Evolutionary conservation across 2,329 filamentous ascomycete species (phyloP).

Genomic region (Helotiales sp.): DNA sequence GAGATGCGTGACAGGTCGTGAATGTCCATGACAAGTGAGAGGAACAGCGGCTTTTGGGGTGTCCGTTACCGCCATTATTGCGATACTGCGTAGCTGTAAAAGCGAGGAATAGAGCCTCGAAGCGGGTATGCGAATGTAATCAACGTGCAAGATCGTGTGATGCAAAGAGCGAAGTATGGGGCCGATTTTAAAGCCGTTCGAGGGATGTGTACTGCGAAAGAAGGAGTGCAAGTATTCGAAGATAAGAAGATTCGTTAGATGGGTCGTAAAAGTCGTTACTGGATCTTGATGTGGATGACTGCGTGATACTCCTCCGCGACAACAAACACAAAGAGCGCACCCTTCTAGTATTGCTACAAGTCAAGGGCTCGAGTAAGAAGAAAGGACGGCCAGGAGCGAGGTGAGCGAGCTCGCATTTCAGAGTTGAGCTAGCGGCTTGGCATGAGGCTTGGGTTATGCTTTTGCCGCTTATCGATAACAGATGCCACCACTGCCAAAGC

Average conservation of each 20-base stretch:
- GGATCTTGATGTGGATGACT: constrained; percentile 9
- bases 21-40: constrained; percentile 75
- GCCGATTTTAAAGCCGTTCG: background rate
- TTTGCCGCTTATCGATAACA: background rate
- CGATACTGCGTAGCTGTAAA: background rate
- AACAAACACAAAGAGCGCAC: constrained; percentile 19
- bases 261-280: constrained; percentile 34
- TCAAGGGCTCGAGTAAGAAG: constrained; percentile 19
- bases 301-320: constrained; percentile 8
- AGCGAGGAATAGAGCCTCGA: background rate
- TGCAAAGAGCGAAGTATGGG: background rate
- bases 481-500: background rate
- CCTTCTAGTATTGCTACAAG: constrained; percentile 25
- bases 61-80: constrained; percentile 32
- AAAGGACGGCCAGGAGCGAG: background rate
- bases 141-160: background rate
- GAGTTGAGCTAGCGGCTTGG: background rate
- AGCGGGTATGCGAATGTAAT: background rate
- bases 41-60: constrained; percentile 50
- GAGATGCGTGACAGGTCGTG: constrained; percentile 71
- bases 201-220: background rate
- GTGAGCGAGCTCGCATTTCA: constrained; percentile 1
- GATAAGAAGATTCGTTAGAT: constrained; percentile 36
- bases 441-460: constrained; percentile 2
- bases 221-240: constrained; percentile 15